Evolutionary conservation across 306 rosid species (phyloP), one percentile per base, ranked within the genome.

Genomic region (Trifolium subterraneum): DNA sequence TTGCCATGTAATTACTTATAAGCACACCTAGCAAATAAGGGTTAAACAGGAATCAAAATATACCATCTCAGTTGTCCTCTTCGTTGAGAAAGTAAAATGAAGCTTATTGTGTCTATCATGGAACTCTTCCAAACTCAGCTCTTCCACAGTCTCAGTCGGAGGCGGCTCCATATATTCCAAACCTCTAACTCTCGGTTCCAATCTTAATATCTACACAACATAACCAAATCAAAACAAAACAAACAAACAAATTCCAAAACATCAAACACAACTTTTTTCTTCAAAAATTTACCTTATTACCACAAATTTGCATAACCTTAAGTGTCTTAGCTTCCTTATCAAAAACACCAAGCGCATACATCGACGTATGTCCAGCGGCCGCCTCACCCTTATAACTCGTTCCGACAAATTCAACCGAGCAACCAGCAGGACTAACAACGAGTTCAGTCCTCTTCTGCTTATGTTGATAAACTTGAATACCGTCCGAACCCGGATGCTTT

Each of bases 381-480:
- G 96, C 96, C 81, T 92, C 99, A 0, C 96, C 96, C 1, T 87
- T 23, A 62, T 89, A 87, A 76, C 76, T 94, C 3, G 90, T 79
- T 13, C 99, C 99, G 0, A 94, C 97, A 22, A 91, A 94, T 75
- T 94, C 93, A 14, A 90, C 95, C 0, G 80, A 56, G 9, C 91
- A 71, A 31, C 73, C 85, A 15, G 72, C 54, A 35, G 99, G 92
- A 75, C 81, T 83, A 22, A 90, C 97, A 68, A 90, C 93, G 58
- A 92, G 66, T 84, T 94, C 85, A 82, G 88, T 62, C 80, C 96
- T 92, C 55, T 82, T 72, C 35, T 25, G 77, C 79, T 38, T 68
- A 90, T 84, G 75, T 47, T 87, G 74, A 64, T 84, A 88, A 67
- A 87, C 69, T 64, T 80, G 81, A 62, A 84, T 76, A 18, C 45